These are phyloP conservation scores for Neckera pumila DNA, from an alignment of 225 moss, liverwort and hornwort genomes.

Conservation along the genomic window DNA sequence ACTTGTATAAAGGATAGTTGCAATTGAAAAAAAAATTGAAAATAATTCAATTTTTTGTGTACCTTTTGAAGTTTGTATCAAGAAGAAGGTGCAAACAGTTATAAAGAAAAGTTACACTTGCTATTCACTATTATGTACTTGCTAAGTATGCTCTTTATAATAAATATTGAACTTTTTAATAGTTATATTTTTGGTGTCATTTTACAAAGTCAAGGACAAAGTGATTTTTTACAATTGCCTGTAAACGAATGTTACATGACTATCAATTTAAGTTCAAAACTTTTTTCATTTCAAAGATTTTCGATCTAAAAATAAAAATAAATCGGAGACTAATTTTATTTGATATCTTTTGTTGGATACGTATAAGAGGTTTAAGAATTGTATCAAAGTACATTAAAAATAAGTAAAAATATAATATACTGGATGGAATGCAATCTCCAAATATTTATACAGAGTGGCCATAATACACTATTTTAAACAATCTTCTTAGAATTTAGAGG, in stretches of 20 bases:
- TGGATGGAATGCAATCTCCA: not conserved
- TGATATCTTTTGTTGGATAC: not conserved
- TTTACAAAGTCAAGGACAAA: not conserved
- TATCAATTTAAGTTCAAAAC: not conserved
- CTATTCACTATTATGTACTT: not conserved
- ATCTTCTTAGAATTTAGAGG: not conserved
- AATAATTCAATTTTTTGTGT: no score
- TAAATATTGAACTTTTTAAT: no score
- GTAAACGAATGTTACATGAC: accelerated
- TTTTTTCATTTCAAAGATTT: not conserved
- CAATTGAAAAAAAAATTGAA: not conserved
- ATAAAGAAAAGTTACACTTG: not conserved
- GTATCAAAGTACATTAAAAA: not conserved
- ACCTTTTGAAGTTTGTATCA: no score
- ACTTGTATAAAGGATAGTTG: not conserved
- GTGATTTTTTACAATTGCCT: no score
- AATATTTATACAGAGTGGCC: not conserved
- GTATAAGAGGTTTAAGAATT: not conserved
- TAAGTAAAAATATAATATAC: not conserved
- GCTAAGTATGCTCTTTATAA: no score
- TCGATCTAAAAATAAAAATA: not conserved
- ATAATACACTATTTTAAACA: not conserved
- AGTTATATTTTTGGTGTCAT: no score
- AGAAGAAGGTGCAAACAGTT: not conserved
- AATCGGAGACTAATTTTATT: not conserved